Evolutionary conservation across 2,329 filamentous ascomycete species (phyloP), one percentile per base, ranked within the genome.

Genomic region (Lecanicillium sp.): DNA sequence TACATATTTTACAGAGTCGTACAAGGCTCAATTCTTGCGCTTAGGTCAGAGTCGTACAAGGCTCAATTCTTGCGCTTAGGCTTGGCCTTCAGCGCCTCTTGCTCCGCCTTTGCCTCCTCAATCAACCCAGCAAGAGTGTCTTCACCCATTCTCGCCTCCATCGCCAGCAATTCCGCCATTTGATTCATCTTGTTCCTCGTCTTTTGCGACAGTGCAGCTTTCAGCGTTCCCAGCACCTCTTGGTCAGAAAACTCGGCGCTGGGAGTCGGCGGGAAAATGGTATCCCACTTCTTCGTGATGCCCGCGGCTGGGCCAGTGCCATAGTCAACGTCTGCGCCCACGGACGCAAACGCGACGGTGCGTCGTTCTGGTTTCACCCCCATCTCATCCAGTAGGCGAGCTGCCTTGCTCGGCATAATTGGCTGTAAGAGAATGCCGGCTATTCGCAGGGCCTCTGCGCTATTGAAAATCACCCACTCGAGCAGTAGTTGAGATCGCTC

Each of bases 381-480:
- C 8, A 98, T 65, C 51, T 82, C 73, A 55, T 95, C 83, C 1
- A 98, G 72, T 22, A 95, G 60, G 47, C 76, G 65, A 9, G 63
- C 61, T 33, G 86, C 75, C 59, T 94, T 94, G 29, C 65, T 69
- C 0, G 92, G 92, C 73, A 98, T 94, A 53, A 89, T 85, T 2
- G 92, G 88, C 58, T 95, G 89, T 32, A 98, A 65, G 33, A 96
- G 67, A 49, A 98, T 95, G 12, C 81, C 86, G 1, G 71, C 68
- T 17, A 95, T 76, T 28, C 92, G 82, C 33, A 95, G 57, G 4
- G 83, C 75, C 61, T 98, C 92, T 8, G 80, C 75, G 31, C 71
- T 68, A 31, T 83, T 70, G 57, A 77, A 95, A 19, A 98, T 68
- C 28, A 74, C 71, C 48, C 70, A 66, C 46, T 80, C 64, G 13